Base-by-base conservation (phyloP, 2,329 filamentous ascomycete species). In the Paramyrothecium roridum region DNA sequence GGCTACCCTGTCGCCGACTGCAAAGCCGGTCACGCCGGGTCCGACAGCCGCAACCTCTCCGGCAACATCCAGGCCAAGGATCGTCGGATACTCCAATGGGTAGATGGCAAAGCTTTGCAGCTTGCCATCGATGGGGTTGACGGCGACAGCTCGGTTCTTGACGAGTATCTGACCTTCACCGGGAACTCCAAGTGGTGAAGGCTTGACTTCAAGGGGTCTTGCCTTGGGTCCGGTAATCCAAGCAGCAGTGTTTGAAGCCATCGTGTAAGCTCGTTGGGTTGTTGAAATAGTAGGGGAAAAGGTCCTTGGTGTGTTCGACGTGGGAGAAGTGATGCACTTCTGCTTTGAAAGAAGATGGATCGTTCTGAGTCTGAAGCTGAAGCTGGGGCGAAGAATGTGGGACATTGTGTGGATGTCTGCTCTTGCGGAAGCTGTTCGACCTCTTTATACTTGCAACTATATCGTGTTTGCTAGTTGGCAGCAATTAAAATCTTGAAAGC, bases 231-330 rank as follows among this genome's bases (percentile, higher is more conserved):
- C 37, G 6, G 37, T 43, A 43, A 64, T 57, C 59, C 62, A 66
- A 17, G 65, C 64, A 26, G 64, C 65, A 56, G 62, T 53, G 53
- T 66, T 66, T 47, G 61, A 62, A 52, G 54, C 40, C 59, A 63
- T 65, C 11, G 49, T 40, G 46, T 43, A 43, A 43, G 37, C 13
- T 19, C 37, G 37, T 10, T 30, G 26, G 26, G 26, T 30, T 10
- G 26, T 4, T 30, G 10, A 30, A 30, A 30, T 4, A 30, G 4
- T 30, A 10, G 26, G 26, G 16, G 16, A 43, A 7, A 13, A 13
- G n/a, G 37, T 4, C 12, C 12, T 43, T 43, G 37, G 16, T 6
- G 12, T 43, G 37, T 13, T 17, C 13, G 16, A 43, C 16, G 37
- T 43, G 37, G 10, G 26, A 30, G 26, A 30, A 30, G 26, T 30